Evolutionary conservation across 352 stramenopile genomes (phyloP), one percentile per base, ranked within the genome.

Genomic region (Phytopythium vexans): DNA sequence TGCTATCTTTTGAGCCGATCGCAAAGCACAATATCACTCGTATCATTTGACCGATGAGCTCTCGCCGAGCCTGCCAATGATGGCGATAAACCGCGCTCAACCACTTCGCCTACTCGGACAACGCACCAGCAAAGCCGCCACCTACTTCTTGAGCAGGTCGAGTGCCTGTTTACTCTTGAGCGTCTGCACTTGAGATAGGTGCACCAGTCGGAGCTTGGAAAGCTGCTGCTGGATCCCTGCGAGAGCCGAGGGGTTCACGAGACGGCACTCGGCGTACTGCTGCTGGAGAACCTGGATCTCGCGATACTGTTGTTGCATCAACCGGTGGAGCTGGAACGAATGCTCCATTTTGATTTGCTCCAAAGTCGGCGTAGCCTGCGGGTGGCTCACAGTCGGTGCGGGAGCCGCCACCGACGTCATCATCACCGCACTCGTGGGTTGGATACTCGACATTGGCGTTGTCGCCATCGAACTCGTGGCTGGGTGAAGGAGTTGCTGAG

Each of bases 281-380:
- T 94, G 83, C 66, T 94, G 84, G 27, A 94, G 56, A 7, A 89
- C 77, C 40, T 94, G 84, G 45, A 94, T 94, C 61, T 94, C 84
- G 34, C 82, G 79, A 51, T 91, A 94, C 64, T 94, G 84, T 46
- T 94, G 78, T 56, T 94, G 84, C 82, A 94, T 94, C 36, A 94
- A 67, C 0, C 84, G 82, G 57, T 94, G 84, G 41, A 94, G 59
- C 60, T 94, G 84, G 57, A 91, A 89, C 6, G 84, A 92, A 55
- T 94, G 81, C 62, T 94, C 84, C 61, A 91, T 83, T 65, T 94
- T 94, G 43, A 91, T 74, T 45, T 89, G 72, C 47, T 92, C 78
- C 16, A 82, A 51, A 8, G 66, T 62, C 15, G 56, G 41, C n/a
- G n/a, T n/a, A n/a, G n/a, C n/a, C n/a, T n/a, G n/a, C n/a, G n/a